These are phyloP conservation scores for Saccharum officinarum DNA, from an alignment of 176 grass and related monocot species.

Conservation along the genomic window DNA sequence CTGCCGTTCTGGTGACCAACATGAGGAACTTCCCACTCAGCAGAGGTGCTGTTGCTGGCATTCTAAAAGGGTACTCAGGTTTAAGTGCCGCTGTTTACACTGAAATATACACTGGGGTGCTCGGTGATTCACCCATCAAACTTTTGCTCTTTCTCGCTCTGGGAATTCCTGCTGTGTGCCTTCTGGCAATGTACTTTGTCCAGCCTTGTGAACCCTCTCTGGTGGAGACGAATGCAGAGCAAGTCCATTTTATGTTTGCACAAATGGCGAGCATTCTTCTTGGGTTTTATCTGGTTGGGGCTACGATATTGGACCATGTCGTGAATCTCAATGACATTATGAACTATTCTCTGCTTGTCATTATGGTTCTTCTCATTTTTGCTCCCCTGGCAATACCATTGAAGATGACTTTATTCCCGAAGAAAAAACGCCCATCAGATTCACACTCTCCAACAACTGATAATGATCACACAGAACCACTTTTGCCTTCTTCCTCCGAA, in stretches of 20 bases:
- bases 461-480: slow-evolving; percentile 46
- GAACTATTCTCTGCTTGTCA: slow-evolving; percentile 56
- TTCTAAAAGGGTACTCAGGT: slow-evolving; percentile 81
- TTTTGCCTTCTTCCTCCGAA: slow-evolving; percentile 58
- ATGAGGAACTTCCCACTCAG: slow-evolving; percentile 97
- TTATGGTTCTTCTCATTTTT: slow-evolving; percentile 75
- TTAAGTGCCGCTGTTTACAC: slow-evolving; percentile 94
- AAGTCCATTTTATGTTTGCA: slow-evolving; percentile 71
- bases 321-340: slow-evolving; percentile 42
- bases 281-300: slow-evolving; percentile 69
- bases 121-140: slow-evolving; percentile 61
- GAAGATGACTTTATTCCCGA: slow-evolving; percentile 91
- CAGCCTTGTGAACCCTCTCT: slow-evolving; percentile 77
- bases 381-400: slow-evolving; percentile 80
- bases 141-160: slow-evolving; percentile 67
- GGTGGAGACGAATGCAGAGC: slow-evolving; percentile 60
- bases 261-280: slow-evolving; percentile 71
- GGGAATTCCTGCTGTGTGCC: slow-evolving; percentile 58
- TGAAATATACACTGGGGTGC: slow-evolving; percentile 66
- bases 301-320: slow-evolving; percentile 59
- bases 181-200: slow-evolving; percentile 88
- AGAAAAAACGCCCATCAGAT: slow-evolving; percentile 28
- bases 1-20: slow-evolving; percentile 80
- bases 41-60: slow-evolving; percentile 85
- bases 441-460: slow-evolving; percentile 13